Evolutionary conservation across 2,329 filamentous ascomycete species (phyloP).

Genomic region (Ophiostoma angusticollis): DNA sequence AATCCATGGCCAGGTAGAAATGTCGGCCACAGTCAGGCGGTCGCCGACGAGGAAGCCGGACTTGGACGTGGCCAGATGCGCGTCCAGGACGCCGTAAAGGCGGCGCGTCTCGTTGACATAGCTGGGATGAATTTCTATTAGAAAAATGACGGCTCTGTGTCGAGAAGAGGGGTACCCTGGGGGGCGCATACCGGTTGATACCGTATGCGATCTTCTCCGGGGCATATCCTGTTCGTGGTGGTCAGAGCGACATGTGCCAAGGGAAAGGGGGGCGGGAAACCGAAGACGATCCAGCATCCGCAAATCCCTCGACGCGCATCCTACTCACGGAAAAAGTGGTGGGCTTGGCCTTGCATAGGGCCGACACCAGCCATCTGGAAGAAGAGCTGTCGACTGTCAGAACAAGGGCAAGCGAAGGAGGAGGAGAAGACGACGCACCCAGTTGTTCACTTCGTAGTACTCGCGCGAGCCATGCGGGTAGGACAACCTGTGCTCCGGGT

Average conservation of each 20-base stretch:
- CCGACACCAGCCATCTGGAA: constrained; percentile 72
- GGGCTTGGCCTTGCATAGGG: constrained; percentile 73
- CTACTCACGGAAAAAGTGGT: constrained; percentile 61
- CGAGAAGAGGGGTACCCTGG: neutral
- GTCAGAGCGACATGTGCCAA: too few relatives aligned
- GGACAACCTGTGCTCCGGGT: constrained; percentile 68
- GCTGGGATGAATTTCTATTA: too few relatives aligned
- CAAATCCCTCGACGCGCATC: too few relatives aligned
- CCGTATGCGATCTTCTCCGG: constrained; percentile 74
- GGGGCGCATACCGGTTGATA: constrained; percentile 49
- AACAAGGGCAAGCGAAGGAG: neutral
- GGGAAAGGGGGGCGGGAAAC: too few relatives aligned
- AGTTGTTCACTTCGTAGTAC: constrained; percentile 68
- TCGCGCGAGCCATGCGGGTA: constrained; percentile 62
- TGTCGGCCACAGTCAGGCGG: constrained; percentile 62
- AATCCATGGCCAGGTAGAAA: constrained; percentile 72
- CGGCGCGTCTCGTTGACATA: constrained; percentile 77
- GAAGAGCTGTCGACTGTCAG: constrained; percentile 32
- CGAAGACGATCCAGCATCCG: too few relatives aligned
- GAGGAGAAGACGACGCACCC: constrained; percentile 35
- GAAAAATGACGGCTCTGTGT: too few relatives aligned
- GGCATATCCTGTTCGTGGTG: constrained; percentile 45
- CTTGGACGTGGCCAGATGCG: constrained; percentile 46
- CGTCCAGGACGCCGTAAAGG: constrained; percentile 66
- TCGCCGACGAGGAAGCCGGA: constrained; percentile 54